Percentiles rank a stretch among this genome's conserved stretches.
phyloP scores from a whole-genome alignment of 2,329 filamentous ascomycete species.

The Xylaria sp. region DNA sequence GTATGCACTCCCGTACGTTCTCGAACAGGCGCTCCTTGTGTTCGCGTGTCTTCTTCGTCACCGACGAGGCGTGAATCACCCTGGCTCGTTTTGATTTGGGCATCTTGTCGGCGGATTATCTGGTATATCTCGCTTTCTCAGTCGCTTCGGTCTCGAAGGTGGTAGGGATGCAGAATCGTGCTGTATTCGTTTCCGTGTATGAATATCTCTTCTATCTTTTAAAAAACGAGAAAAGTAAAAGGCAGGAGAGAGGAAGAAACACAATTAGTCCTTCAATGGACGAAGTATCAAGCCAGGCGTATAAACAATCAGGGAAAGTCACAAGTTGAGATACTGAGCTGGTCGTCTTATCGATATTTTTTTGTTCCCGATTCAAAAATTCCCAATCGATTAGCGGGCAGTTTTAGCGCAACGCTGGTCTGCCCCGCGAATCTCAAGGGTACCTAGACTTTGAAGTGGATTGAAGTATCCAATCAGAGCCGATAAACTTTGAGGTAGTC shows the following conservation, averaged over 20 bases:
- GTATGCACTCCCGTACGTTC: slow-evolving; percentile 85
- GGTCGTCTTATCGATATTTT: slow-evolving; percentile 35
- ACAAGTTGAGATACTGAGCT: background rate
- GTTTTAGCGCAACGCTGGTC: slow-evolving; percentile 22
- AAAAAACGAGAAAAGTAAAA: background rate
- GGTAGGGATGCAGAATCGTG: background rate
- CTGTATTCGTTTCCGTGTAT: background rate
- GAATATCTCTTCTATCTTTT: background rate
- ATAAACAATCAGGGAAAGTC: background rate
- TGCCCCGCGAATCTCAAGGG: slow-evolving; percentile 31
- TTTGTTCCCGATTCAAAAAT: slow-evolving; percentile 37
- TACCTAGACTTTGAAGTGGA: background rate
- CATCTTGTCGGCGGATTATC: slow-evolving; percentile 66
- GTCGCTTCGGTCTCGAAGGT: background rate
- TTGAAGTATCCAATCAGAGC: slow-evolving; percentile 21
- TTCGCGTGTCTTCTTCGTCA: slow-evolving; percentile 91
- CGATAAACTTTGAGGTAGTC: background rate
- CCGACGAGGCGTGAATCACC: slow-evolving; percentile 89
- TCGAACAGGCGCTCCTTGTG: slow-evolving; percentile 89
- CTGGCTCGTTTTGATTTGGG: slow-evolving; percentile 95
- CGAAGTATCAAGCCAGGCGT: background rate
- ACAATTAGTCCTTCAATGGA: background rate
- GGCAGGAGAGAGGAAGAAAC: background rate
- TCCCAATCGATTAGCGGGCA: slow-evolving; percentile 44
- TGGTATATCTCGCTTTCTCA: background rate